Base-by-base conservation (phyloP, 1,139 yeast genomes). In the Eremothecium sinecaudum region DNA sequence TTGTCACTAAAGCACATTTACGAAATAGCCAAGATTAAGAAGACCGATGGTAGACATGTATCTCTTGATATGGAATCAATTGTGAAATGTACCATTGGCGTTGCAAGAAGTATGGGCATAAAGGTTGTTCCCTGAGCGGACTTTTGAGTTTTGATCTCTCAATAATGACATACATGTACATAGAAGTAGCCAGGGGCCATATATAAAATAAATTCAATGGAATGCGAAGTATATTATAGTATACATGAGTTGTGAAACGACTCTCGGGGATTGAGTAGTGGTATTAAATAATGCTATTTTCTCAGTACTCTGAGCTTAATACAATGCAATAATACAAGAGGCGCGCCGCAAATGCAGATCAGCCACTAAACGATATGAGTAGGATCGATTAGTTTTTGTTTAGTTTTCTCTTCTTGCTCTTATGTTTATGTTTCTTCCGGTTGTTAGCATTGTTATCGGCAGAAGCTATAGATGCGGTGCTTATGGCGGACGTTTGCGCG, bases 11-110 rank as follows among this genome's bases (percentile, higher is more conserved):
- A 90, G 60, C 97, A 90, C 59, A 71, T 86, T 19, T 90, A 83
- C 59, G 97, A 90, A 61, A 82, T 90, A 51, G 98, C 98, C 28
- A 81, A 86, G 63, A 81, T 90, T 49, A 90, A 90, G 63, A 76
- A 84, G 59, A 77, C 82, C 13, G 98, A 90, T 57, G 76, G 75
- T 3, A 73, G 82, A 53, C 94, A 86, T 59, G 71, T 75, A 40
- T 69, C 72, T 38, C 64, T 80, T 39, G 82, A 77, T 19, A 58
- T 87, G 57, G 74, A 81, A 56, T 73, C 80, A 25, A 78, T 90
- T 34, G 82, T 83, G 41, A 90, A 90, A 47, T 75, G 84, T 22
- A 73, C 90, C 24, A 67, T 90, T 35, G 84, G 87, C 50, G 83
- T 93, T 3, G 97, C 97, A 13, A 78, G 71, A 49, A 79, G 82